Evolutionary conservation across 2,329 filamentous ascomycete species (phyloP), one percentile per base, ranked within the genome.

Genomic region (Xylaria sp.): DNA sequence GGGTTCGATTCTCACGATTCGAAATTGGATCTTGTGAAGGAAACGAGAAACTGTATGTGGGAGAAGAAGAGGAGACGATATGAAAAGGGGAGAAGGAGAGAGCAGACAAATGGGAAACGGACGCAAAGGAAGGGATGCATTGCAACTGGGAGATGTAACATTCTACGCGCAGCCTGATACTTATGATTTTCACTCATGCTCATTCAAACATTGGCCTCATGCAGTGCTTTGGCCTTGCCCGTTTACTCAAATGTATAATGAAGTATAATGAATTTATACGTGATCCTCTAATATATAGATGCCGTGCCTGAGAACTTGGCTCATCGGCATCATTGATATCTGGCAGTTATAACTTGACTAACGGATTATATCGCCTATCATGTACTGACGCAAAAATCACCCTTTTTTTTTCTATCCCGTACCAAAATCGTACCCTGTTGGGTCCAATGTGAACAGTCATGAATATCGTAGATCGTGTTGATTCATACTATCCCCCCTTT

Each of bases 341-440:
- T n/a, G 15, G 19, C 14, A 28, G 17, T 15, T 56, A 25, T 37
- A 19, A 56, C 35, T 28, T 31, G 40, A 50, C 12, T 11, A n/a
- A 37, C 17, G 46, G 2, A n/a, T 31, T n/a, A 45, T 37, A 7
- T 43, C n/a, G n/a, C n/a, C n/a, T n/a, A n/a, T n/a, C 28, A 31
- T 9, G 28, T 14, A 8, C 45, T n/a, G n/a, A 23, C 9, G 9
- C 11, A 17, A n/a, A 17, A 15, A 37, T 49, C 19, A 49, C 15
- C 21, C 7, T 37, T 5, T 45, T 59, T 50, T 51, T 63, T 9
- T 54, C 43, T 63, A 63, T 56, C 11, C 56, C 12, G 19, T 47
- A 15, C 50, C 12, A 35, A n/a, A 40, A 50, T 51, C 25, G 3
- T 28, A 45, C 8, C 54, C 21, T 8, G 55, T 51, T 59, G 51